Percentiles rank a stretch among this genome's conserved stretches.
Conservation (phyloP, 1,139 yeast species). For the Citeromyces hawaiiensis region DNA sequence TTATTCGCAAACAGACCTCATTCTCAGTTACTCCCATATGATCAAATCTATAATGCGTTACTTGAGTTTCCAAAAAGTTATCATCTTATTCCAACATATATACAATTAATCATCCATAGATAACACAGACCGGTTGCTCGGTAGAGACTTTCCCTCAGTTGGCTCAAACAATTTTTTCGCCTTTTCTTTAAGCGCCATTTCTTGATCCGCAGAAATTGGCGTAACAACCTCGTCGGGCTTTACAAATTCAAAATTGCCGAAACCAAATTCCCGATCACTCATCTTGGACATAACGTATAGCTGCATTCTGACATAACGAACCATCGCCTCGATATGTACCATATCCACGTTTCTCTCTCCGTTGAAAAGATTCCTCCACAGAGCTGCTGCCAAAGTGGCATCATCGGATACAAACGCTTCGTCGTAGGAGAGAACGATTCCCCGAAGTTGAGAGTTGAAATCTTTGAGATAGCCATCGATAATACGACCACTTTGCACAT, state of each 20-base stretch:
- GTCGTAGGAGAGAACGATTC: slow-evolving; percentile 82
- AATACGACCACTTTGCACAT: slow-evolving; percentile 70
- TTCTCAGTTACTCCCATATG: no score
- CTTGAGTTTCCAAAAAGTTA: no score
- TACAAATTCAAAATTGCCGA: slow-evolving; percentile 77
- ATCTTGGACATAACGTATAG: slow-evolving; percentile 73
- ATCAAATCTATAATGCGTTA: no score
- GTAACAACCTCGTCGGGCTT: slow-evolving; percentile 75
- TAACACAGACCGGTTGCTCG: slow-evolving; percentile 49
- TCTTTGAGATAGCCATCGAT: slow-evolving; percentile 83
- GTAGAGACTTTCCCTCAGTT: slow-evolving; percentile 29
- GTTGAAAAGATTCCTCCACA: slow-evolving; percentile 86
- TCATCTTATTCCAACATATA: not conserved
- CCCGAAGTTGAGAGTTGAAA: slow-evolving; percentile 81
- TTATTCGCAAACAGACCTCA: no score
- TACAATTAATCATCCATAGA: slow-evolving; percentile 32
- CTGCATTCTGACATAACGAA: slow-evolving; percentile 81
- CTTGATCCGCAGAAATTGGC: slow-evolving; percentile 54
- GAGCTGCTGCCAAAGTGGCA: slow-evolving; percentile 72
- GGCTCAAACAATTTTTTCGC: slow-evolving; percentile 27
- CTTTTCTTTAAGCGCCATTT: slow-evolving; percentile 22
- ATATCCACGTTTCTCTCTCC: slow-evolving; percentile 76
- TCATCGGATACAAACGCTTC: slow-evolving; percentile 82
- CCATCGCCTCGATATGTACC: slow-evolving; percentile 75
- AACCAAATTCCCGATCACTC: slow-evolving; percentile 85